Base-by-base conservation (phyloP, 2,329 filamentous ascomycete genomes). In the Cladosporium velox region DNA sequence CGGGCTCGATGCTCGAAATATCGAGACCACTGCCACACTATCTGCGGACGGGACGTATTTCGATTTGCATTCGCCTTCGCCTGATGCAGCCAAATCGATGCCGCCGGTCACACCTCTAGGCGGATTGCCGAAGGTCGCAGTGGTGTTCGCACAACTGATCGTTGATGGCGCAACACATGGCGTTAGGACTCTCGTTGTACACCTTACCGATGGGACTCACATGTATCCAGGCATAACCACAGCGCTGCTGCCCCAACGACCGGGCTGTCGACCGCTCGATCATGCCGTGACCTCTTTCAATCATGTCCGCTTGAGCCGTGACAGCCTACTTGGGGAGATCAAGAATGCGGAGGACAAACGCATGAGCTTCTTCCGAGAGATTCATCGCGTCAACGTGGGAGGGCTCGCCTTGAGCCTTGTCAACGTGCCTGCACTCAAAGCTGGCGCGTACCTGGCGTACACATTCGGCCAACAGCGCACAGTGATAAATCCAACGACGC, bases 1-100 rank as follows among this genome's bases (percentile, higher is more conserved):
- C 49, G 64, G 64, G 18, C 64, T 66, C 1, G 64, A 66, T 26
- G 64, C 64, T 14, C 58, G 58, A 3, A 66, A 63, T 30, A 61
- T 66, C n/a, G 44, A 66, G 24, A 62, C 64, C 1, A 66, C 64
- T 3, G 54, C 54, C 10, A 58, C 54, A 15, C 54, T 58, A 11
- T 58, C 54, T n/a, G 1, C 18, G 1, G 32, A 58, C 30, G 32
- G 32, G 12, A 12, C 4, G 21, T 38, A 18, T 10, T 58, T 58
- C 32, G 54, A 58, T 8, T 38, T 58, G 32, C 54, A 58, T 28
- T 21, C 54, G 30, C 54, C 54, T 6, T 58, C 32, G 32, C 11
- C n/a, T 2, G 30, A 21, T 7, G 21, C 54, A 4, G 54, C 54
- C n/a, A 58, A 58, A 15, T 35, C 54, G 6, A 58, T 58, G 54